These are phyloP conservation scores for Fusarium cyanostomum DNA, from an alignment of 2,329 filamentous ascomycete genomes.

Conservation along the genomic window DNA sequence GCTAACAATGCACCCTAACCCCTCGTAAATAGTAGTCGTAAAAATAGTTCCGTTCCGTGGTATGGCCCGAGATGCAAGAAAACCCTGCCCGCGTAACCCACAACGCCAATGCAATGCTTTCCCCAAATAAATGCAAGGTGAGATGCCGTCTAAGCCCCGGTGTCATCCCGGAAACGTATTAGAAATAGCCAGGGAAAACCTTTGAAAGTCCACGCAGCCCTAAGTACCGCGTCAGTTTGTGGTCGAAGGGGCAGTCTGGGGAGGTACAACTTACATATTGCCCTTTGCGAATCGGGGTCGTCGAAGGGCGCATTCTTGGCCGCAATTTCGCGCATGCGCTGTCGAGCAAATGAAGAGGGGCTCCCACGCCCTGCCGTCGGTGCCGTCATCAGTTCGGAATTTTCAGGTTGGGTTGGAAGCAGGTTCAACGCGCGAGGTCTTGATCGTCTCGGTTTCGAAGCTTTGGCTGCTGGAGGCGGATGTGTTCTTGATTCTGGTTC, in stretches of 20 bases:
- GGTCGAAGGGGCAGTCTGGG: neutral
- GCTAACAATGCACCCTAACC: conserved; percentile 28
- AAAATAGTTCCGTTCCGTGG: conserved; percentile 21
- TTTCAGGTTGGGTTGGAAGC: conserved; percentile 52
- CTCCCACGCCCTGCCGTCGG: conserved; percentile 49
- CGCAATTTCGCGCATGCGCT: conserved; percentile 56
- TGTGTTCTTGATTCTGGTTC: conserved; percentile 21
- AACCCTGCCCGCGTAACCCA: conserved; percentile 24
- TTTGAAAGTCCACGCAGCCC: conserved; percentile 56
- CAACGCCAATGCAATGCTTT: conserved; percentile 47
- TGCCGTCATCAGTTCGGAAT: conserved; percentile 43
- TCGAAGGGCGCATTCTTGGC: conserved; percentile 55
- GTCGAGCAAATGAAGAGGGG: conserved; percentile 55
- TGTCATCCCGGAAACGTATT: conserved; percentile 11
- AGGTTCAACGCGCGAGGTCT: conserved; percentile 46
- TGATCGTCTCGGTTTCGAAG: conserved; percentile 40
- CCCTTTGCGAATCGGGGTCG: conserved; percentile 52
- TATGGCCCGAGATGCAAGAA: conserved; percentile 28
- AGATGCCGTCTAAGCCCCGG: conserved; percentile 20
- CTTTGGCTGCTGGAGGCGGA: conserved; percentile 29
- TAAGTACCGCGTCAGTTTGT: conserved; percentile 37
- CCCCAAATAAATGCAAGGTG: conserved; percentile 24
- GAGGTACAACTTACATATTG: conserved; percentile 49
- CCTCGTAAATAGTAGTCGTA: conserved; percentile 19
- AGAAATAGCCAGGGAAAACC: conserved; percentile 55